Percentiles rank a stretch among this genome's conserved stretches.
Evolutionary conservation across 2,329 filamentous ascomycete genomes (phyloP).

Genomic region (Neurospora sp.): DNA sequence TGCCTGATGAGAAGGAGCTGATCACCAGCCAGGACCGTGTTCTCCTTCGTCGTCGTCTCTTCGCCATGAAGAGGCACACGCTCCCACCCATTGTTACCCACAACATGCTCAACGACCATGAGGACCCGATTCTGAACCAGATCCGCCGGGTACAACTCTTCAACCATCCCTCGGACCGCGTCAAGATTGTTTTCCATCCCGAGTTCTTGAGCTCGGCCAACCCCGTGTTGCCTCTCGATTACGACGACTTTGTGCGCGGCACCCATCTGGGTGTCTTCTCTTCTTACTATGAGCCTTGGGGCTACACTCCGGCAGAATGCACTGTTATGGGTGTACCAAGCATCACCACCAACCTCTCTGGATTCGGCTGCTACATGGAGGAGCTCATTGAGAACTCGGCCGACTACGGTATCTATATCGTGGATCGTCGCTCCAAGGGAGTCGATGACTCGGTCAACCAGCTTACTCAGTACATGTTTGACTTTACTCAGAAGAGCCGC

Average conservation of each 20-base stretch:
- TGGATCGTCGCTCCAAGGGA: conserved; percentile 89
- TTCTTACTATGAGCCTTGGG: conserved; percentile 99
- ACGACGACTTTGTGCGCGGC: conserved; percentile 96
- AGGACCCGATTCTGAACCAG: conserved; percentile 93
- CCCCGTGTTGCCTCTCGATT: conserved; percentile 89
- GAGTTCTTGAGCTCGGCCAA: conserved; percentile 96
- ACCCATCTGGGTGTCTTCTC: conserved; percentile 93
- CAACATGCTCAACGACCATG: conserved; percentile 92
- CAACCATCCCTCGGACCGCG: conserved; percentile 88
- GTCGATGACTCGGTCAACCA: conserved; percentile 97
- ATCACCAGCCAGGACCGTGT: conserved; percentile 89
- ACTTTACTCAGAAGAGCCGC: conserved; percentile 87
- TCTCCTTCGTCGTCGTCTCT: conserved; percentile 79
- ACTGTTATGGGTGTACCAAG: conserved; percentile 98
- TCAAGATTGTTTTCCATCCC: conserved; percentile 97
- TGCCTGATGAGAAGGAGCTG: conserved; percentile 94
- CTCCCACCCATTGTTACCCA: conserved; percentile 95
- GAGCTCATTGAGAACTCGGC: conserved; percentile 96
- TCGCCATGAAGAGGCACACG: conserved; percentile 88
- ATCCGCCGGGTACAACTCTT: conserved; percentile 93
- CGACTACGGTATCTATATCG: conserved; percentile 98
- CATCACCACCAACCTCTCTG: conserved; percentile 95
- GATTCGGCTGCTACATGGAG: conserved; percentile 99
- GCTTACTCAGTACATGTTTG: conserved; percentile 83
- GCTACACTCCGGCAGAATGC: conserved; percentile 95